These are phyloP conservation scores for Candida broadrunensis DNA, from an alignment of 805 yeast species.

Conservation along the genomic window DNA sequence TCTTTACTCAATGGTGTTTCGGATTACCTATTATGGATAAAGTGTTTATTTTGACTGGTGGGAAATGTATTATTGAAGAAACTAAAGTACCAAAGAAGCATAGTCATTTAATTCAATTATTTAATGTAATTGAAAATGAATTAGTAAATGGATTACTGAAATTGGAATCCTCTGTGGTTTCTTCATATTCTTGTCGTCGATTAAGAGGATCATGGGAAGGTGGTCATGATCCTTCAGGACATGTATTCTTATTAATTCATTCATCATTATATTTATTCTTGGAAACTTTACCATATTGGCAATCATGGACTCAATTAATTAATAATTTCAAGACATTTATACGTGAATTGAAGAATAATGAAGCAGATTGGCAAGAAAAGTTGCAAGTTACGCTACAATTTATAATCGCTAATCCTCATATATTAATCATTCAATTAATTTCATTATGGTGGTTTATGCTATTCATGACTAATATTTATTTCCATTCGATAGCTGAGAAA, in stretches of 20 bases:
- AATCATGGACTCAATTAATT: slow-evolving; percentile 17
- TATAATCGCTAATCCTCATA: slow-evolving; percentile 20
- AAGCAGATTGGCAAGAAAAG: background rate
- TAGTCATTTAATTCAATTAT: slow-evolving; percentile 1
- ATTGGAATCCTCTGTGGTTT: slow-evolving; percentile 9
- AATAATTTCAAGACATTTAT: background rate
- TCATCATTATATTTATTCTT: slow-evolving; percentile 62
- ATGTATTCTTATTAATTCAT: slow-evolving; percentile 73
- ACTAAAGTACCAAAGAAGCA: background rate
- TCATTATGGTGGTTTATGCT: slow-evolving; percentile 84
- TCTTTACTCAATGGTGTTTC: slow-evolving; percentile 85
- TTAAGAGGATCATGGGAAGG: slow-evolving; percentile 69
- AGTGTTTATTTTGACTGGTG: slow-evolving; percentile 79
- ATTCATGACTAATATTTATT: slow-evolving; percentile 76
- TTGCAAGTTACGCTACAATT: background rate
- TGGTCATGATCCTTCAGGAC: slow-evolving; percentile 97
- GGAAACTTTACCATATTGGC: slow-evolving; percentile 49
- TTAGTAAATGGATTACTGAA: slow-evolving; percentile 5
- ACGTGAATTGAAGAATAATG: background rate
- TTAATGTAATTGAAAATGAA: slow-evolving; percentile 6
- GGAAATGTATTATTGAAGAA: slow-evolving; percentile 50
- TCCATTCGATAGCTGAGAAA: slow-evolving; percentile 80
- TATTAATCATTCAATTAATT: slow-evolving; percentile 22
- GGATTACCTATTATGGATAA: slow-evolving; percentile 89
- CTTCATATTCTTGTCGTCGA: slow-evolving; percentile 33